Percentiles rank a stretch among this genome's conserved stretches.
phyloP scores from a whole-genome alignment of 768 basidiomycete genomes.

The Agaricus subrufescens region DNA sequence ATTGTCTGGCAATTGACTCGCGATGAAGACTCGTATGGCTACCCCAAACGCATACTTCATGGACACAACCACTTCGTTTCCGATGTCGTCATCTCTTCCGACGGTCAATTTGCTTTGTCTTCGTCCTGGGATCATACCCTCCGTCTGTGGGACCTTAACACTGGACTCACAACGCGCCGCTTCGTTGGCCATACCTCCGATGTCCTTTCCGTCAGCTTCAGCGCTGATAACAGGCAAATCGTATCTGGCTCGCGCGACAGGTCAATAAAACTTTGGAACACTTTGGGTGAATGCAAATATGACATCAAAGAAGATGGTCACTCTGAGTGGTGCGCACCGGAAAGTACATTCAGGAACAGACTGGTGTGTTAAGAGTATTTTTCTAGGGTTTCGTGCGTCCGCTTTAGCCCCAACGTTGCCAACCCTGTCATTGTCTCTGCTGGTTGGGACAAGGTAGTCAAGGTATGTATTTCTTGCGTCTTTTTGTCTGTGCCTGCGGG shows the following conservation, averaged over 20 bases:
- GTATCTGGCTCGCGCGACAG: conserved; percentile 97
- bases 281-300: conserved; percentile 99
- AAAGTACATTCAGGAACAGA: conserved; percentile 13
- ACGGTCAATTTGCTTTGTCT: conserved; percentile 98
- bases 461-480: conserved; percentile 54
- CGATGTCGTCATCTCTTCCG: conserved; percentile 97
- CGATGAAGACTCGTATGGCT: conserved; percentile 86
- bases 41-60: conserved; percentile 94
- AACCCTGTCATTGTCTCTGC: conserved; percentile 99
- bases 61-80: conserved; percentile 99
- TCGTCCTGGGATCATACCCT: conserved; percentile 99
- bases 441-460: conserved; percentile 99
- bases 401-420: conserved; percentile 96
- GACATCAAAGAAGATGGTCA: conserved; percentile 99
- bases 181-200: conserved; percentile 98
- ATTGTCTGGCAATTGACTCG: conserved; percentile 99
- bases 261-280: conserved; percentile 99
- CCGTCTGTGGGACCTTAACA: conserved; percentile 99
- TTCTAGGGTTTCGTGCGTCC: conserved; percentile 93
- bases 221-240: conserved; percentile 99
- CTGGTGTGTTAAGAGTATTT: conserved; percentile 6
- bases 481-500: not conserved
- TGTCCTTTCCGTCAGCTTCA: conserved; percentile 98
- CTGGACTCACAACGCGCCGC: conserved; percentile 89
- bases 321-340: conserved; percentile 71